Evolutionary conservation across 129 eudicot genomes (phyloP).

Genomic region (Lonicera japonica): DNA sequence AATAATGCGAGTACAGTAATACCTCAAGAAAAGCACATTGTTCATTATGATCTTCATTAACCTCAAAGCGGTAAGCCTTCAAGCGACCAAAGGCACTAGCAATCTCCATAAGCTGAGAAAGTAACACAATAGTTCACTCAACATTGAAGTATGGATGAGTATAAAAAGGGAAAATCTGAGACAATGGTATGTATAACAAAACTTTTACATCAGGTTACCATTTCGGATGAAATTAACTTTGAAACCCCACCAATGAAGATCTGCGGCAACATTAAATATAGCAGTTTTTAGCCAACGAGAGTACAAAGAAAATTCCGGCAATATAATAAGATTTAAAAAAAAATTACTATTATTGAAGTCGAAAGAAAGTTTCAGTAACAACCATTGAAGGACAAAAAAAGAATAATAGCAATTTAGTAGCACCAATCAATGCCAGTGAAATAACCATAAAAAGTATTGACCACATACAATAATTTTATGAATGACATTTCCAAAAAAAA

Average conservation of each 20-base stretch:
- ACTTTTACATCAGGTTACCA: constrained; percentile 43
- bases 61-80: constrained; percentile 68
- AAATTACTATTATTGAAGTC: too few relatives aligned
- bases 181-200: neutral
- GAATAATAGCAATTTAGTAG: too few relatives aligned
- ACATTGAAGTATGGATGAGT: neutral
- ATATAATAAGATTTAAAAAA: too few relatives aligned
- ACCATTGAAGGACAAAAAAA: too few relatives aligned
- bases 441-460: too few relatives aligned
- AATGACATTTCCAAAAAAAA: too few relatives aligned
- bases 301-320: too few relatives aligned
- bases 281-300: too few relatives aligned
- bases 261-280: constrained; percentile 26
- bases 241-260: constrained; percentile 91
- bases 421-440: too few relatives aligned
- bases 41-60: constrained; percentile 35
- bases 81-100: constrained; percentile 80
- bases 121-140: constrained; percentile 15
- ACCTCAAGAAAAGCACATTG: constrained; percentile 92
- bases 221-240: constrained; percentile 55
- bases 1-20: neutral
- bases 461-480: too few relatives aligned
- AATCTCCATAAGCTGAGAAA: constrained; percentile 75
- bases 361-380: too few relatives aligned
- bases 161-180: neutral